These are phyloP conservation scores for Morella rubra DNA, from an alignment of 306 rosid species.

Conservation along the genomic window DNA sequence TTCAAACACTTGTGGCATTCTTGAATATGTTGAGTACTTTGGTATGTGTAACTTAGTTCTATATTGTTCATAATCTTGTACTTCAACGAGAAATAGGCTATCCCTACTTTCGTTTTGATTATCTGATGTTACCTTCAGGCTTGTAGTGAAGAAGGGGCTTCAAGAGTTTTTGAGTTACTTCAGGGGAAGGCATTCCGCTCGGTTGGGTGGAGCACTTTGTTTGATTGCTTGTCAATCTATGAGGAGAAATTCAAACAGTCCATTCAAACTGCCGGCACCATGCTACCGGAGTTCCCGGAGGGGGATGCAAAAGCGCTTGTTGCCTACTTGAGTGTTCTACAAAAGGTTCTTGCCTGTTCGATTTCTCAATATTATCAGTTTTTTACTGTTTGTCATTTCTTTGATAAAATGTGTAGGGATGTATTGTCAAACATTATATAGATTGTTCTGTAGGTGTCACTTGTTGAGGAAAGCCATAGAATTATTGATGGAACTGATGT, in stretches of 20 bases:
- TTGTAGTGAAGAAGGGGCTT: slow-evolving; percentile 88
- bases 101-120: slow-evolving; percentile 8
- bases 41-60: slow-evolving; percentile 45
- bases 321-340: slow-evolving; percentile 87
- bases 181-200: slow-evolving; percentile 95
- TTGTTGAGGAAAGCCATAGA: not conserved
- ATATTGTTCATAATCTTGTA: slow-evolving; percentile 19
- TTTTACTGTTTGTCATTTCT: not conserved
- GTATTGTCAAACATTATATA: not conserved
- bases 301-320: slow-evolving; percentile 98
- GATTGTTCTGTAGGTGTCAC: not conserved
- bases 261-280: slow-evolving; percentile 80
- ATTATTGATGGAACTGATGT: no score
- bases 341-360: slow-evolving; percentile 52
- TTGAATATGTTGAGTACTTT: slow-evolving; percentile 94
- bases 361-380: not conserved
- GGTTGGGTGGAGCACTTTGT: slow-evolving; percentile 97
- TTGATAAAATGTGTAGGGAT: not conserved
- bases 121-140: slow-evolving; percentile 55
- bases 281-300: slow-evolving; percentile 86
- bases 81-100: slow-evolving; percentile 11
- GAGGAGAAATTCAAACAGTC: slow-evolving; percentile 95
- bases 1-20: slow-evolving; percentile 90
- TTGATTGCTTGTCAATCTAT: slow-evolving; percentile 87
- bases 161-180: slow-evolving; percentile 89